phyloP scores from a whole-genome alignment of 2,329 filamentous ascomycete species.

The Nigrospora oryzae region DNA sequence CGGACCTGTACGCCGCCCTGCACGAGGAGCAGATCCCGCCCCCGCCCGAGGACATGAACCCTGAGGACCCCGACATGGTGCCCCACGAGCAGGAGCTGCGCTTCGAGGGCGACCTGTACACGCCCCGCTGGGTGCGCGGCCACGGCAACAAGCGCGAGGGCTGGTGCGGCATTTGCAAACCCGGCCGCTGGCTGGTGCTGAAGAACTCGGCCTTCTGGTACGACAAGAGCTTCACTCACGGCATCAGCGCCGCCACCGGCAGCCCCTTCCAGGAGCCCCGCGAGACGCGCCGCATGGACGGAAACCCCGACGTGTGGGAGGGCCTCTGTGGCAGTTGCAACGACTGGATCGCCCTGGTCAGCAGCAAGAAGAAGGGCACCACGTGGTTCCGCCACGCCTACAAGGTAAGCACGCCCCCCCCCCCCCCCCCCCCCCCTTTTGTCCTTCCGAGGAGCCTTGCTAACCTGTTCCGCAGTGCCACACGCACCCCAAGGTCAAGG shows the following conservation, averaged over 20 bases:
- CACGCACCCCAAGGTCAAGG: slow-evolving; percentile 63
- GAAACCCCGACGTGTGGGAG: slow-evolving; percentile 76
- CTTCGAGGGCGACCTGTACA: slow-evolving; percentile 76
- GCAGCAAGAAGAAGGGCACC: slow-evolving; percentile 86
- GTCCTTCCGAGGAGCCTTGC: slow-evolving; percentile 1
- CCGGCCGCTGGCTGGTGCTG: slow-evolving; percentile 75
- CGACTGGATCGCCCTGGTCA: slow-evolving; percentile 74
- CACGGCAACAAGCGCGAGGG: slow-evolving; percentile 83
- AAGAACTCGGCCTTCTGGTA: slow-evolving; percentile 94
- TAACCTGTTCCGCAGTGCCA: slow-evolving; percentile 45
- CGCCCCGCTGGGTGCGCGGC: slow-evolving; percentile 74
- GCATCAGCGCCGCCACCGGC: slow-evolving; percentile 75
- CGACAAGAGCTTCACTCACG: slow-evolving; percentile 84
- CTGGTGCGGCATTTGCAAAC: slow-evolving; percentile 85
- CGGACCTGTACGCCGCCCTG: slow-evolving; percentile 68
- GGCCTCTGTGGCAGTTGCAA: slow-evolving; percentile 70
- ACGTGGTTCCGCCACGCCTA: slow-evolving; percentile 88
- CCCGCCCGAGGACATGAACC: slow-evolving; percentile 75
- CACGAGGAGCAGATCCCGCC: slow-evolving; percentile 66
- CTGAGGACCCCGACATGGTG: slow-evolving; percentile 63
- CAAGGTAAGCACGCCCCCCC: slow-evolving; percentile 45
- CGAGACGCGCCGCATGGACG: slow-evolving; percentile 67
- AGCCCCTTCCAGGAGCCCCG: slow-evolving; percentile 70
- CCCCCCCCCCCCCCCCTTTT: neutral
- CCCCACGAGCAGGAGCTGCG: slow-evolving; percentile 73